Conservation (phyloP, 2,329 filamentous ascomycete genomes). For the Ophiostoma fasciatum region DNA sequence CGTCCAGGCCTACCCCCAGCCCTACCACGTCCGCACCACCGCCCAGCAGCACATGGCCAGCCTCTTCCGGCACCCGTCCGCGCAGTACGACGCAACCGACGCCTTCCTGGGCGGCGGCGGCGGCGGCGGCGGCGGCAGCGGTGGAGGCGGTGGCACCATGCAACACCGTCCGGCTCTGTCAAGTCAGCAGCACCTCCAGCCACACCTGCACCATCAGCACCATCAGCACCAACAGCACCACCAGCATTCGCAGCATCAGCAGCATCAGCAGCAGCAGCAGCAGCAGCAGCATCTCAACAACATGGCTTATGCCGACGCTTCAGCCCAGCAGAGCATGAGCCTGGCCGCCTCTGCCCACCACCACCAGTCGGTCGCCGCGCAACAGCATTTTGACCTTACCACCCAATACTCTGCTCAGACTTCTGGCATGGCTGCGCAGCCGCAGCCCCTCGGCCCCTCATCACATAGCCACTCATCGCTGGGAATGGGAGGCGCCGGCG, state of each 20-base stretch:
- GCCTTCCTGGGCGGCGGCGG: too few species aligned
- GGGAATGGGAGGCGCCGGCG: too few species aligned
- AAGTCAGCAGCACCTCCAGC: slow-evolving; percentile 10
- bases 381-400: background rate
- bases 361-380: background rate
- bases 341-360: slow-evolving; percentile 1
- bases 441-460: background rate
- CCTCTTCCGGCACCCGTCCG: slow-evolving; percentile 22
- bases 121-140: too few species aligned
- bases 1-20: slow-evolving; percentile 4
- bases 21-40: slow-evolving; percentile 6
- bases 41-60: slow-evolving; percentile 21
- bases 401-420: slow-evolving; percentile 1
- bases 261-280: slow-evolving; percentile 1
- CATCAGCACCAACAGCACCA: slow-evolving; percentile 6
- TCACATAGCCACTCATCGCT: too few species aligned
- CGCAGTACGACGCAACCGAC: slow-evolving; percentile 21
- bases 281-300: slow-evolving; percentile 8
- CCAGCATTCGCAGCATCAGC: slow-evolving; percentile 3
- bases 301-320: background rate
- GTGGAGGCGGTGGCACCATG: slow-evolving; percentile 13
- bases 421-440: background rate
- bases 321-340: slow-evolving; percentile 1
- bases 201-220: background rate
- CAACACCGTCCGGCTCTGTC: slow-evolving; percentile 21